phyloP scores from a whole-genome alignment of 2,329 filamentous ascomycete species.

The Colletotrichum tamarilloi region DNA sequence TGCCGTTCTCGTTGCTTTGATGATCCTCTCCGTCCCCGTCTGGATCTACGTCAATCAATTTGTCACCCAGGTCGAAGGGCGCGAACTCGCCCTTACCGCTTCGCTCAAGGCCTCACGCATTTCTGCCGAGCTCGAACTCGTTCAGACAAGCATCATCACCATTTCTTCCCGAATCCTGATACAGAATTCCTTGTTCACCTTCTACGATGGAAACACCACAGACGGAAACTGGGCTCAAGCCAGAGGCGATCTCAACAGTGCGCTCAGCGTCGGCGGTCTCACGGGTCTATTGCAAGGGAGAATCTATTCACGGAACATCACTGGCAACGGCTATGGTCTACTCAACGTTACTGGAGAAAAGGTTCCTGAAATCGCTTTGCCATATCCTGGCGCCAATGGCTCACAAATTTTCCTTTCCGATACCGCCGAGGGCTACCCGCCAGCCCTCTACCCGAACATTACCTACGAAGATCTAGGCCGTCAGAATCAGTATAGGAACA shows the following conservation, averaged over 20 bases:
- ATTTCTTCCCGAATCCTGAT: constrained; percentile 75
- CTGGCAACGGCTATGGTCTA: constrained; percentile 66
- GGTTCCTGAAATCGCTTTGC: constrained; percentile 66
- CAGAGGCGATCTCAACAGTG: constrained; percentile 74
- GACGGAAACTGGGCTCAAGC: constrained; percentile 71
- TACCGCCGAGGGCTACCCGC: constrained; percentile 73
- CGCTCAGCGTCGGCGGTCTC: constrained; percentile 70
- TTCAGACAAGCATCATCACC: constrained; percentile 79
- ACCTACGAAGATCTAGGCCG: constrained; percentile 66
- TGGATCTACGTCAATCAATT: constrained; percentile 69
- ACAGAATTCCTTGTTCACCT: constrained; percentile 62
- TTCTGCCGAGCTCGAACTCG: constrained; percentile 80
- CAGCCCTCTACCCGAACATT: constrained; percentile 81
- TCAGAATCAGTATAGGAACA: constrained; percentile 52
- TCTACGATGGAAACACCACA: constrained; percentile 67
- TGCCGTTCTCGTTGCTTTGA: constrained; percentile 78
- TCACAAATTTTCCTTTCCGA: constrained; percentile 71
- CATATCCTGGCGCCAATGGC: constrained; percentile 70
- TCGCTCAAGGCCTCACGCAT: constrained; percentile 89
- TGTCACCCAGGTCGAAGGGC: constrained; percentile 63
- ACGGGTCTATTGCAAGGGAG: constrained; percentile 74
- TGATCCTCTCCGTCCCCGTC: constrained; percentile 83
- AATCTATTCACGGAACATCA: constrained; percentile 77
- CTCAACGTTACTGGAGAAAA: constrained; percentile 71
- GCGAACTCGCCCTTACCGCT: constrained; percentile 80